These are phyloP conservation scores for Colletotrichum sansevieriae DNA, from an alignment of 2,329 filamentous ascomycete species.

Conservation along the genomic window DNA sequence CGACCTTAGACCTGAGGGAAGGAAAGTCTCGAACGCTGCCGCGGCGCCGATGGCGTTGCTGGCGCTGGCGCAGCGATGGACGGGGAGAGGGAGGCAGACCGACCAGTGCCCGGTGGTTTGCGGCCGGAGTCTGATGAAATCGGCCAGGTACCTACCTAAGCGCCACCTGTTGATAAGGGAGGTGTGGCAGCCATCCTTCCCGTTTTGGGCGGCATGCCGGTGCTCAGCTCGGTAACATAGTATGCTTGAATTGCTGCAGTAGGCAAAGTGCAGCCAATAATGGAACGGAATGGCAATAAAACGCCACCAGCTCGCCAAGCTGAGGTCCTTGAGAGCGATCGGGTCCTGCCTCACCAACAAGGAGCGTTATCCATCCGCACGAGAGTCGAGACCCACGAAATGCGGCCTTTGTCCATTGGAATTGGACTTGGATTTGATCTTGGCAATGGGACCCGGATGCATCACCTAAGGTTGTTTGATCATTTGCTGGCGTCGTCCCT, in stretches of 20 bases:
- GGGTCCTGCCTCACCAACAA: no score
- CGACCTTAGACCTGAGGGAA: not conserved
- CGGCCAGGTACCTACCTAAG: not conserved
- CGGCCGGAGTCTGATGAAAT: not conserved
- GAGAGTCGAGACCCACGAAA: not conserved
- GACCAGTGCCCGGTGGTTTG: not conserved
- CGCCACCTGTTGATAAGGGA: conserved; percentile 2
- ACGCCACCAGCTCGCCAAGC: conserved; percentile 25
- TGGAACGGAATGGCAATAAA: conserved; percentile 15
- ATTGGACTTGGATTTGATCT: conserved; percentile 36
- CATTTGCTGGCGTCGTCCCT: not conserved
- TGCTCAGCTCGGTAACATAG: conserved; percentile 20
- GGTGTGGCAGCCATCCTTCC: conserved; percentile 21
- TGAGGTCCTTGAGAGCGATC: no score
- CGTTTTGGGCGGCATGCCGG: conserved; percentile 3
- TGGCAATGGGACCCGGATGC: conserved; percentile 26
- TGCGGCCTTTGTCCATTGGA: conserved; percentile 29
- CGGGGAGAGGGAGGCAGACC: no score
- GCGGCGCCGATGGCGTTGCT: conserved; percentile 12
- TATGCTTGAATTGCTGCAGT: not conserved
- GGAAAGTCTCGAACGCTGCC: not conserved
- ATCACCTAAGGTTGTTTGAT: not conserved
- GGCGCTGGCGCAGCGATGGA: not conserved
- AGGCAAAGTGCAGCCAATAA: not conserved
- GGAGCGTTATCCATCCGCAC: not conserved